Evolutionary conservation across 805 yeast species (phyloP), one percentile per base, ranked within the genome.

Genomic region (Metschnikowia shivogae): DNA sequence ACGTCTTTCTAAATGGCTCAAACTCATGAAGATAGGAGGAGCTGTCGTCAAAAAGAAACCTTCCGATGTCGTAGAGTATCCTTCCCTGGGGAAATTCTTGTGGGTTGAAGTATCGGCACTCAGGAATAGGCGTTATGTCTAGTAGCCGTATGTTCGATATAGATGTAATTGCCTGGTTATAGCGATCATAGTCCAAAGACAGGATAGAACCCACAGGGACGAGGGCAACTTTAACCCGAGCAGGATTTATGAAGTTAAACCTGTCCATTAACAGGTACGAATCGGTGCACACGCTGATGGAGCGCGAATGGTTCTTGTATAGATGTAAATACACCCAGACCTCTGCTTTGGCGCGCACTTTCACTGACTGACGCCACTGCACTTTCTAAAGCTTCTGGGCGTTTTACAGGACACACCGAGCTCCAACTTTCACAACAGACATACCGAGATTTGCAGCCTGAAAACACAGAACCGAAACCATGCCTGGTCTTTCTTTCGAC

Each of bases 401-500:
- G 3, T 6, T 22, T 22, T 22, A 22, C 26, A 22, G 26, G 26
- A 22, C 24, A 36, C 39, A 12, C n/a, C n/a, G 12, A 14, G 26
- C 32, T 19, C 19, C 17, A 6, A 29, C 13, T 17, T 27, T 9
- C 27, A 36, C 7, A 14, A 10, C 11, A 13, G 32, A 12, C 12
- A 17, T 5, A 11, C 8, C 9, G 11, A 14, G 30, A 36, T 4
- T 2, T 14, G 4, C 6, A 33, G 19, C 17, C 27, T 10, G 12
- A 11, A 24, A 9, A 11, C 17, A 10, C 22, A 17, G 14, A n/a
- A 6, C 9, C 13, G 10, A 24, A 14, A 34, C 17, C 32, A 89
- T 90, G 97, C 80, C 89, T 4, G 99, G 99, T 30, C 78, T 92
- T 46, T 83, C 89, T 57, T 92, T 93, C 65, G 98, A 92, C 58